phyloP scores from a whole-genome alignment of 768 basidiomycete species.

The Hydnomerulius pinastri region DNA sequence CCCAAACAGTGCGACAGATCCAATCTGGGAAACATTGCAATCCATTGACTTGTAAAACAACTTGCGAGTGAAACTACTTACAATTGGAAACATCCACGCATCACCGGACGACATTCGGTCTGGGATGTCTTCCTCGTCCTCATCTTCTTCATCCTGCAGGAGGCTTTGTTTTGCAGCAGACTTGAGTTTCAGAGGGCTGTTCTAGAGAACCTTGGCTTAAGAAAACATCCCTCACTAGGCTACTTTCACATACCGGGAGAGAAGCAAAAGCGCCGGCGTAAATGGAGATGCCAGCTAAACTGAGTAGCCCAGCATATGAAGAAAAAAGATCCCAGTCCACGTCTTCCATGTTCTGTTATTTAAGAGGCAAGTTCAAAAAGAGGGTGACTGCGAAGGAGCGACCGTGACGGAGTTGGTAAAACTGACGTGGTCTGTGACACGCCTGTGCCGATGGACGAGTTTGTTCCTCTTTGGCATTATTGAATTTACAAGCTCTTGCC shows the following conservation, averaged over 20 bases:
- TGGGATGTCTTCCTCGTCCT: slow-evolving; percentile 60
- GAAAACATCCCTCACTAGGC: not conserved
- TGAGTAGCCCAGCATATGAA: slow-evolving; percentile 69
- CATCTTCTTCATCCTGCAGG: slow-evolving; percentile 48
- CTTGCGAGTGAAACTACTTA: slow-evolving; percentile 37
- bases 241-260: slow-evolving; percentile 52
- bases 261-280: slow-evolving; percentile 72
- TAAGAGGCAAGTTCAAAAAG: not conserved
- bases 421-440: not conserved
- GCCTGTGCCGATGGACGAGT: slow-evolving; percentile 20
- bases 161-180: slow-evolving; percentile 7
- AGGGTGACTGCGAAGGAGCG: not conserved
- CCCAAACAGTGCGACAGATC: slow-evolving; percentile 67
- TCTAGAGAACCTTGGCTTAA: slow-evolving; percentile 7
- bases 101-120: slow-evolving; percentile 67
- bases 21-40: slow-evolving; percentile 48
- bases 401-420: too few relatives aligned
- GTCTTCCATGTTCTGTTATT: slow-evolving; percentile 14
- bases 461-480: slow-evolving; percentile 14
- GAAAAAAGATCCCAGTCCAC: slow-evolving; percentile 60
- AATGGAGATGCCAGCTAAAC: slow-evolving; percentile 64
- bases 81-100: slow-evolving; percentile 77
- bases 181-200: not conserved
- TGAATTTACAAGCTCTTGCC: slow-evolving; percentile 17
- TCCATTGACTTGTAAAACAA: not conserved